Conservation (phyloP, 2,329 filamentous ascomycete species). For the Cordyceps farinosa region DNA sequence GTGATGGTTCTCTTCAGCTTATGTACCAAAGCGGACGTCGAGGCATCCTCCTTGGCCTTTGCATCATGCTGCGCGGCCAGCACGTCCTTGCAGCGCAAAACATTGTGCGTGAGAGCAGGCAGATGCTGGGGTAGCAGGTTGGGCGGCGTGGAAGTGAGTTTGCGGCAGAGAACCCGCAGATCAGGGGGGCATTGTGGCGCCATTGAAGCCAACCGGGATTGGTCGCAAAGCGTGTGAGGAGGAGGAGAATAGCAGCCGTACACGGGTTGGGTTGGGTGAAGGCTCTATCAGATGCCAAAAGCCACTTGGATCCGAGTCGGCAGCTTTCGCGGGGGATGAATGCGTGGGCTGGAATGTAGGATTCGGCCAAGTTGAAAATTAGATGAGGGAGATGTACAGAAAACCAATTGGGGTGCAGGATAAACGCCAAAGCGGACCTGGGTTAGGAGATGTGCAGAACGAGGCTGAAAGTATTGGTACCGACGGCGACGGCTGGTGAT, state of each 20-base stretch:
- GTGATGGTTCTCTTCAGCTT: constrained; percentile 77
- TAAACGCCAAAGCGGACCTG: neutral
- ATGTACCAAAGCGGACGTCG: constrained; percentile 69
- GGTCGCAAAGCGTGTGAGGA: neutral
- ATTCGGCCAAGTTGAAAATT: neutral
- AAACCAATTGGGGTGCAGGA: neutral
- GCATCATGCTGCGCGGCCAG: constrained; percentile 62
- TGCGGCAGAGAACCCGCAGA: constrained; percentile 62
- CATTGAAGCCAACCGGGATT: constrained; percentile 22
- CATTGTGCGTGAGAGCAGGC: constrained; percentile 62
- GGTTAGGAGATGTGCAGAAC: neutral
- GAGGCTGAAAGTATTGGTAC: neutral
- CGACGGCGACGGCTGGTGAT: neutral
- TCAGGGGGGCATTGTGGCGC: constrained; percentile 47
- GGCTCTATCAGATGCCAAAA: constrained; percentile 8
- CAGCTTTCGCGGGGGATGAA: neutral
- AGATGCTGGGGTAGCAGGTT: constrained; percentile 70
- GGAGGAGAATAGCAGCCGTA: neutral
- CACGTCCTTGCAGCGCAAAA: constrained; percentile 54
- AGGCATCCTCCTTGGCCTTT: constrained; percentile 56
- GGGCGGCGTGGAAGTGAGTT: constrained; percentile 67
- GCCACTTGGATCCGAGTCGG: constrained; percentile 1
- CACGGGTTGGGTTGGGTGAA: neutral
- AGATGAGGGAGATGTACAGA: neutral
- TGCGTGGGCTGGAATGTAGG: no score